Evolutionary conservation across 805 yeast genomes (phyloP).

Genomic region (Metschnikowia peoriensis): DNA sequence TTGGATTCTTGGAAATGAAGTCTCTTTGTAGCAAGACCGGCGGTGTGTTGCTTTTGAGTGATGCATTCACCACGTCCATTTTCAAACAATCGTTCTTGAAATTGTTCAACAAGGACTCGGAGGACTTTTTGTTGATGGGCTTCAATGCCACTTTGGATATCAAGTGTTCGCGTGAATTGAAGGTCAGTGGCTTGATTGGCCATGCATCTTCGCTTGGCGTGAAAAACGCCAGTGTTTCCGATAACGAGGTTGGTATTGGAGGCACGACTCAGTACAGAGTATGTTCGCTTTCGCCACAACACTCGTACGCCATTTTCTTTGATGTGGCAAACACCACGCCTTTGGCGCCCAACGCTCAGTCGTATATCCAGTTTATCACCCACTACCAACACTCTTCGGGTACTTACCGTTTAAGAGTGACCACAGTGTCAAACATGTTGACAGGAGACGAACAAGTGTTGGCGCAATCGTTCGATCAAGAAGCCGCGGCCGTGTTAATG

Average conservation of each 20-base stretch:
- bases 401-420: slow-evolving; percentile 81
- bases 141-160: slow-evolving; percentile 88
- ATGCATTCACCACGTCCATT: slow-evolving; percentile 91
- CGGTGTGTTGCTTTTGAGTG: slow-evolving; percentile 83
- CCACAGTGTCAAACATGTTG: slow-evolving; percentile 67
- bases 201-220: slow-evolving; percentile 77
- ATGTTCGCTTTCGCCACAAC: slow-evolving; percentile 81
- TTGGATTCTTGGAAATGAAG: slow-evolving; percentile 94
- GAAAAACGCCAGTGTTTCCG: slow-evolving; percentile 76
- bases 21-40: slow-evolving; percentile 81
- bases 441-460: slow-evolving; percentile 49
- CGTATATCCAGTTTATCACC: slow-evolving; percentile 80
- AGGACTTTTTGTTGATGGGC: slow-evolving; percentile 84
- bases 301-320: slow-evolving; percentile 85
- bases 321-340: slow-evolving; percentile 60
- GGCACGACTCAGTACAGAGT: slow-evolving; percentile 87
- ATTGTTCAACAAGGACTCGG: slow-evolving; percentile 82
- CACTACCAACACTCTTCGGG: slow-evolving; percentile 96
- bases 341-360: slow-evolving; percentile 46
- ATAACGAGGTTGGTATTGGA: slow-evolving; percentile 91
- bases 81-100: slow-evolving; percentile 90
- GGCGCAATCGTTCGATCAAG: slow-evolving; percentile 87
- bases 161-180: slow-evolving; percentile 81
- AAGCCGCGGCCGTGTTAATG: slow-evolving; percentile 94
- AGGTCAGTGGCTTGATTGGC: slow-evolving; percentile 91